Evolutionary conservation across 2,329 filamentous ascomycete species (phyloP), one percentile per base, ranked within the genome.

Genomic region (Xylariaceae sp.): DNA sequence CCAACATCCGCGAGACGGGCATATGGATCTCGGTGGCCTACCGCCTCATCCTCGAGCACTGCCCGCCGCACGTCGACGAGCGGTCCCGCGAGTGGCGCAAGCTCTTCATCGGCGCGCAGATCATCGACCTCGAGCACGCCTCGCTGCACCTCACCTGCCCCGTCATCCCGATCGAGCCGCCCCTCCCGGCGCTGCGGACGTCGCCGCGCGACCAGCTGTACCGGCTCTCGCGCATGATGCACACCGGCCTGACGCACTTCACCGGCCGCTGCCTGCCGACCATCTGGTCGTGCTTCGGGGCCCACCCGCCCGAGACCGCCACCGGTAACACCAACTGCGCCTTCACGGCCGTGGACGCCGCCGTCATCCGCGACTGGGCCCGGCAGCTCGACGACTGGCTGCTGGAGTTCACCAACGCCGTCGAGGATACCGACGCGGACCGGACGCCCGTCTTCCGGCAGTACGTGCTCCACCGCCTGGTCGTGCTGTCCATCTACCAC

Each of bases 1-100:
- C 55, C n/a, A 58, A 56, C n/a, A 58, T 58, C 9, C 51, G 55
- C 16, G 57, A 63, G 31, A 64, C 63, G 2, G 62, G 61, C 1
- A 52, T 64, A 1, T 65, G 62, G 62, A 64, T 65, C 9, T 58
- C 61, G 1, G 52, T 65, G 3, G 63, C 59, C 0, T 64, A 65
- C 38, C 53, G 60, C 1, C 45, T 66, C 4, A 54, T 60, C 4
- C 44, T 65, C 4, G 61, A 65, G 32, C 55, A 63, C 29, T 64
- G 61, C 27, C 61, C 61, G 3, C 53, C 57, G 0, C 50, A 59
- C 18, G 46, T 58, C 5, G 57, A 63, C 27, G 57, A 60, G 23
- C 47, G 48, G n/a, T 57, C 55, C 1, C 44, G 52, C 9, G 59
- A 64, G 32, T 66, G 62, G 63, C 58, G 55, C 4, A 54, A 54